Conservation (phyloP, 1,139 yeast species). For the Kurtzmaniella quercitrusa region DNA sequence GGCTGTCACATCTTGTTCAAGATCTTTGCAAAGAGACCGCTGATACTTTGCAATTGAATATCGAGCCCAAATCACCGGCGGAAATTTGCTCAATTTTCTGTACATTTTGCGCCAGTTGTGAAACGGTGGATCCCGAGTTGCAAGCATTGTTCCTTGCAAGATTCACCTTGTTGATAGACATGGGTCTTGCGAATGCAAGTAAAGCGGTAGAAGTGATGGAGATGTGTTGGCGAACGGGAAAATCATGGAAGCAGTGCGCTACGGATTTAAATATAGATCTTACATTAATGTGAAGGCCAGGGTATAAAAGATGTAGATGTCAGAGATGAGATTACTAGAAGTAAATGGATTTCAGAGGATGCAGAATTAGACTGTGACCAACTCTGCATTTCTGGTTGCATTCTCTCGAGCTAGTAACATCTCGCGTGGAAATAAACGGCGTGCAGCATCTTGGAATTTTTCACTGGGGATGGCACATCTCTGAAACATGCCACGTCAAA, state of each 20-base stretch:
- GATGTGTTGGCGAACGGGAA: conserved; percentile 54
- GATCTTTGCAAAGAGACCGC: conserved; percentile 43
- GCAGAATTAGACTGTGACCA: too few species aligned
- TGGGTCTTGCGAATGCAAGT: conserved; percentile 49
- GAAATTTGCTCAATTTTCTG: conserved; percentile 55
- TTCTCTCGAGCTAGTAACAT: too few species aligned
- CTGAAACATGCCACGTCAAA: too few species aligned
- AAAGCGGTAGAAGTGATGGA: conserved; percentile 47
- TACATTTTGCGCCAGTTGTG: conserved; percentile 58
- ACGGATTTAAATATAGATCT: conserved; percentile 41
- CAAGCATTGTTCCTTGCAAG: conserved; percentile 35
- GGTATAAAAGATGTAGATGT: neutral
- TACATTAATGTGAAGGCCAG: conserved; percentile 30
- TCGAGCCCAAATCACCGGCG: conserved; percentile 47
- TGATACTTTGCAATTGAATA: conserved; percentile 25
- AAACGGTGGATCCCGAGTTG: conserved; percentile 32
- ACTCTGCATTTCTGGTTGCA: too few species aligned
- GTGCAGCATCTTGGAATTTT: too few species aligned
- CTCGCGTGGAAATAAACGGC: too few species aligned
- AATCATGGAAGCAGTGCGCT: conserved; percentile 55
- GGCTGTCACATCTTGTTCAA: conserved; percentile 42
- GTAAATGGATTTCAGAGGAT: too few species aligned
- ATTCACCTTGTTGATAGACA: conserved; percentile 30
- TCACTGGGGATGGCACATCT: too few species aligned
- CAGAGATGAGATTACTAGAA: too few species aligned